Base-by-base conservation (phyloP, 306 rosid species). In the Rosa rugosa region DNA sequence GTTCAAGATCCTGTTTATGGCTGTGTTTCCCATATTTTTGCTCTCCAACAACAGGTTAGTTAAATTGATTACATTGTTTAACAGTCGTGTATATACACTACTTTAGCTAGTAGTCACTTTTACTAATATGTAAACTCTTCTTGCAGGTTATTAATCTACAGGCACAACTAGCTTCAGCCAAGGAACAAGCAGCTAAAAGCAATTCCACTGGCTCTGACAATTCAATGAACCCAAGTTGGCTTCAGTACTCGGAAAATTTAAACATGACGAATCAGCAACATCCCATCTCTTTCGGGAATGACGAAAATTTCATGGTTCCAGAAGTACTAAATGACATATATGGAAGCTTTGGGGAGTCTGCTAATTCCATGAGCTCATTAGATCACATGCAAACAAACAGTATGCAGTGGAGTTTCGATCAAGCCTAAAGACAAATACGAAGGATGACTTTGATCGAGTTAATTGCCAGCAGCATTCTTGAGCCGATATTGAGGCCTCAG, bases 1-100 rank as follows among this genome's bases (percentile, higher is more conserved):
- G 87, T 96, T 71, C 97, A 90, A 76, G 99, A 96, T 77, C 99
- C 99, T 5, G 88, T 96, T 64, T 93, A 96, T 83, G 99, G 99
- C 18, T 96, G 99, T 57, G 97, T 96, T 54, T 93, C 99, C 1
- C 99, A 96, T 72, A 96, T 96, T 44, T 93, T 96, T 71, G 85
- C 99, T 31, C 99, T 96, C 71, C 99, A 96, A 56, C 97, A 93
- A 46, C 99, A 96, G 99, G 99, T 93, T 50, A 36, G 22, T 76
- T 76, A 6, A 18, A 17, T 10, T 14, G 69, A 2, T 38, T 36
- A 12, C 34, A 23, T 56, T 59, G 34, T 40, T 36, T 40, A 31
- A 51, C 23, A 49, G 50, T 31, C 46, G 47, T 62, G 1, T 9
- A 45, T 20, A 0, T 41, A 68, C 23, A 41, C 12, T 36, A 8